Conservation (phyloP, 495 filamentous ascomycete genomes). For the Neurospora africana region DNA sequence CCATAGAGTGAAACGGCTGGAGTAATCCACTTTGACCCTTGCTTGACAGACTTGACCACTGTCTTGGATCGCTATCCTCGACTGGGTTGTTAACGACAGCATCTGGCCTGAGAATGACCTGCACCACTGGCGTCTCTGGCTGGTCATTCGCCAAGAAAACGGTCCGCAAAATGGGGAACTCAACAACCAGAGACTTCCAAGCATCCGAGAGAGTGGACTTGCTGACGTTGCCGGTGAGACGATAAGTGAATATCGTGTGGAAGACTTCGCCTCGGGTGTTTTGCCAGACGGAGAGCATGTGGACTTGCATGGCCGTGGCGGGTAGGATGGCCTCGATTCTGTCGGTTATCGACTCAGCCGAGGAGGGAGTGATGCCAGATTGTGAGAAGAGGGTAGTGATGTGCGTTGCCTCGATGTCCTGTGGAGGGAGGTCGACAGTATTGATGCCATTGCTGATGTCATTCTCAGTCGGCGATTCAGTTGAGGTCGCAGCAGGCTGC, state of each 20-base stretch:
- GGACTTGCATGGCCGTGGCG: slow-evolving; percentile 59
- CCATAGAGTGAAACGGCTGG: slow-evolving; percentile 8
- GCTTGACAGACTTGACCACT: neutral
- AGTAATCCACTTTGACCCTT: slow-evolving; percentile 2
- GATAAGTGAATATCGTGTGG: slow-evolving; percentile 53
- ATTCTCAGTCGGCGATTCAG: neutral
- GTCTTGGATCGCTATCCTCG: neutral
- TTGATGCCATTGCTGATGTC: neutral
- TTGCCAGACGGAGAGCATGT: slow-evolving; percentile 60
- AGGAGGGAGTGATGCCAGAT: neutral
- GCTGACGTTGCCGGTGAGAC: slow-evolving; percentile 24
- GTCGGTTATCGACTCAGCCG: neutral
- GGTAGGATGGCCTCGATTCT: slow-evolving; percentile 46
- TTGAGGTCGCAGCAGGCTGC: neutral
- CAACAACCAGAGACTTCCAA: slow-evolving; percentile 45
- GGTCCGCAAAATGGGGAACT: slow-evolving; percentile 53
- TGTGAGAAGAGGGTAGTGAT: neutral
- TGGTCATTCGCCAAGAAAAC: slow-evolving; percentile 41
- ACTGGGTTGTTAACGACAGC: neutral
- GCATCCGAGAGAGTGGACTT: slow-evolving; percentile 29
- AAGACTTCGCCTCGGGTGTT: slow-evolving; percentile 50
- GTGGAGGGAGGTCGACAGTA: neutral
- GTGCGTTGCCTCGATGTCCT: neutral
- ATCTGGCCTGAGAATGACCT: slow-evolving; percentile 21
- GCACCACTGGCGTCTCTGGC: slow-evolving; percentile 38